Evolutionary conservation across 2,329 filamentous ascomycete species (phyloP), one percentile per base, ranked within the genome.

Genomic region (Scopulariopsis brevicaulis): DNA sequence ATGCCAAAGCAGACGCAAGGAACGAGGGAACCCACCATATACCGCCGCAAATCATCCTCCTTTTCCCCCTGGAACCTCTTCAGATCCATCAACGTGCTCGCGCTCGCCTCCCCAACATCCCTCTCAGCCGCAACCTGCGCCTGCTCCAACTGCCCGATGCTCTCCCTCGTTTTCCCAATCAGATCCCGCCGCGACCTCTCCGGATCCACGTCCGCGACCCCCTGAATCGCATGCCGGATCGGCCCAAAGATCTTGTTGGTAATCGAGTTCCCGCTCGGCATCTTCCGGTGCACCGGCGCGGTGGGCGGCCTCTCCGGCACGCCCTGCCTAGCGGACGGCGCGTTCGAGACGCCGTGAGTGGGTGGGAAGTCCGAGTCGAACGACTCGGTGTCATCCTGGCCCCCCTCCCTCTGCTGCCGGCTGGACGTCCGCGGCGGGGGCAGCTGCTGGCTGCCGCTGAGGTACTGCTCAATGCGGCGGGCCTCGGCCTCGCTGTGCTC

Each of bases 331-430:
- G 88, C 85, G 22, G 89, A 87, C n/a, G 87, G 83, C 22, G 78
- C 76, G n/a, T 81, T 77, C 0, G 84, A 77, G 59, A 94, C 90
- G 48, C 87, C 87, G 65, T 95, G 89, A 1, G 88, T 95, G 1
- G 91, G 89, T 2, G 93, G 92, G 63, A 99, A 99, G 69, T 97
- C 94, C 0, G 92, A 96, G 70, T 99, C 94, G 60, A 96, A 91
- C 1, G 90, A 96, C 32, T 88, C 89, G 1, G 90, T 90, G 65
- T 96, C 90, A 60, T 93, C 89, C 67, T 76, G 74, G 65, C 79
- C 78, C 56, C 77, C 78, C 59, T 86, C 82, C 60, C 79, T 74
- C 59, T 76, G 75, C 63, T 77, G 77, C 20, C 25, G 25, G 74
- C 67, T 4, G 75, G 79, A 79, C 14, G 81, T 75, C 7, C 90